Evolutionary conservation across 768 basidiomycete genomes (phyloP), one percentile per base, ranked within the genome.

Genomic region (Mycena sanguinolenta): DNA sequence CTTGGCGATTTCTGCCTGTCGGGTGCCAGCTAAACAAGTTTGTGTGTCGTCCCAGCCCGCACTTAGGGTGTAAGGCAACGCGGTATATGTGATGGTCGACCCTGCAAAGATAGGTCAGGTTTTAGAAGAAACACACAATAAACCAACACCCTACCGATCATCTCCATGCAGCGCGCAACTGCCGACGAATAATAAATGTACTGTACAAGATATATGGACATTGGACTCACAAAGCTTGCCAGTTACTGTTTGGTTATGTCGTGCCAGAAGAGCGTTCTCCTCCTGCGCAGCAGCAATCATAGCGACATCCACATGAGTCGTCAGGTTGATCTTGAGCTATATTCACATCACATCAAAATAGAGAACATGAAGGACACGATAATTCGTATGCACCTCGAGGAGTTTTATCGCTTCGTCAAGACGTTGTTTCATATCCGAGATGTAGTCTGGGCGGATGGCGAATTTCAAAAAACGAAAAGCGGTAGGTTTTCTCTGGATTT

Each of bases 41-140:
- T 59, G 38, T 9, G 38, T 59, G 58, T 59, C 39, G 39, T 59
- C 58, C 58, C 58, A 59, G n/a, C 58, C 58, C 5, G 58, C 58
- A 32, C 16, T 25, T 28, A 23, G n/a, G 17, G 58, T 44, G 39
- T 59, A 59, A 9, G 58, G 39, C 58, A 59, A 25, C 3, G 58
- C 38, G 25, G 23, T 59, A 10, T n/a, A 21, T 3, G 58, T 59
- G 39, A 59, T 59, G 2, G 38, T 44, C 14, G 58, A 42, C 23
- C 8, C 58, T 59, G 27, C 5, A 4, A 19, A 2, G n/a, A 46
- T 46, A 7, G 4, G 17, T 39, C 7, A 25, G 17, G 36, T 39
- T 39, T 4, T 14, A 3, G 42, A 25, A 25, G n/a, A 46, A 46
- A 46, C n/a, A 46, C 12, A 12, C 12, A 8, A 23, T 8, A 46